A percentile compares a stretch with the other conserved stretches of the same genome.
phyloP scores from a whole-genome alignment of 2,329 filamentous ascomycete species.

The Sclerotinia borealis region DNA sequence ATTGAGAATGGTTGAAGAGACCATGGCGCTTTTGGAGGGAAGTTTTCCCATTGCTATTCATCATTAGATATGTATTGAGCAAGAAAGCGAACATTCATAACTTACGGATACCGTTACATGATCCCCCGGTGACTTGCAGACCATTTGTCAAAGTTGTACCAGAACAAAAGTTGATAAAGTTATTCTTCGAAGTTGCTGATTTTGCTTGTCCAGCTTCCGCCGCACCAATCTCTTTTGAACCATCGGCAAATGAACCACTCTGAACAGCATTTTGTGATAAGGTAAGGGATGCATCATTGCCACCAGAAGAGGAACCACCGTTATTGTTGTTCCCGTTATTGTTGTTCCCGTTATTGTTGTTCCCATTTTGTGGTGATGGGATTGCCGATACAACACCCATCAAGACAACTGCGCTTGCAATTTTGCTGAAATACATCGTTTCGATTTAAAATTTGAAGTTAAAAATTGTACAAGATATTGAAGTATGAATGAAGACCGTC shows the following conservation, averaged over 20 bases:
- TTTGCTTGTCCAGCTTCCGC: slow-evolving; percentile 24
- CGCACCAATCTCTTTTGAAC: slow-evolving; percentile 23
- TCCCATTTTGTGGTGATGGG: slow-evolving; percentile 13
- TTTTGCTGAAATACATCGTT: slow-evolving; percentile 22
- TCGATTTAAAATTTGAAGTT: slow-evolving; percentile 1
- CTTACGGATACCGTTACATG: slow-evolving; percentile 47
- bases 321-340: not conserved
- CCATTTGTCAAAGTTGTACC: slow-evolving; percentile 51
- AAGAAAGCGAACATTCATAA: not conserved
- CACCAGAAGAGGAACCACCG: not conserved
- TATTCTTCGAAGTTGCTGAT: slow-evolving; percentile 29
- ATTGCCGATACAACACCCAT: slow-evolving; percentile 20
- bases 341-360: not conserved
- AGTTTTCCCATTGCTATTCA: slow-evolving; percentile 33
- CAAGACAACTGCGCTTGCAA: slow-evolving; percentile 25
- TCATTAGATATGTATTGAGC: slow-evolving; percentile 6
- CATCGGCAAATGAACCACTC: slow-evolving; percentile 28
- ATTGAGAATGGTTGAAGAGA: slow-evolving; percentile 29
- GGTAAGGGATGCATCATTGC: slow-evolving; percentile 16
- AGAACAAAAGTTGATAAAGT: slow-evolving; percentile 33
- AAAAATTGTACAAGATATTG: slow-evolving; percentile 1
- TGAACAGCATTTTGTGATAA: slow-evolving; percentile 27
- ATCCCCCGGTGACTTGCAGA: slow-evolving; percentile 49
- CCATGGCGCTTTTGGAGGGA: slow-evolving; percentile 31
- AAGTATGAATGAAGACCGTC: slow-evolving; percentile 30